Conservation (phyloP, 2,329 filamentous ascomycete genomes). For the Hymenotorrendiella dingleyae region DNA sequence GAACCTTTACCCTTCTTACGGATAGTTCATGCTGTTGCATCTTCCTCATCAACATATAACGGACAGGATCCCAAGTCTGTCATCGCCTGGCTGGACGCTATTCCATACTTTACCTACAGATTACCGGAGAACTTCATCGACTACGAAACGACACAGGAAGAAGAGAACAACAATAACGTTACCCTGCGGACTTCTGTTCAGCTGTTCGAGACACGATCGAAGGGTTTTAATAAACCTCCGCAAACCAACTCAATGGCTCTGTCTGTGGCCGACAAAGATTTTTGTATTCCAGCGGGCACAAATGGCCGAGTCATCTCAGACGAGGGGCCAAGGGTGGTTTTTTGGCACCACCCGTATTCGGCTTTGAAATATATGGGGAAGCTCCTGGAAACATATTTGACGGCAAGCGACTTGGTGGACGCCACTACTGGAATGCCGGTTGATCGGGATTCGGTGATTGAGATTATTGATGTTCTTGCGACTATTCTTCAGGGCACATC, state of each 20-base stretch:
- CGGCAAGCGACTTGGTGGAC: constrained; percentile 43
- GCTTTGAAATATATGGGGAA: constrained; percentile 74
- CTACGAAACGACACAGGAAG: constrained; percentile 75
- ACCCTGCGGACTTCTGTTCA: constrained; percentile 58
- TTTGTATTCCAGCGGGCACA: constrained; percentile 61
- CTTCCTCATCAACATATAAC: constrained; percentile 33
- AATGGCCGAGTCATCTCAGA: constrained; percentile 71
- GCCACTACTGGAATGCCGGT: constrained; percentile 40
- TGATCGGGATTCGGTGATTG: constrained; percentile 57
- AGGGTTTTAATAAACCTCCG: constrained; percentile 5
- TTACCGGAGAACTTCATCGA: constrained; percentile 66
- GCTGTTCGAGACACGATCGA: constrained; percentile 48
- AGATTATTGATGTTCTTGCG: constrained; percentile 69
- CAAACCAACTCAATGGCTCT: constrained; percentile 16
- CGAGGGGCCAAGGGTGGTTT: constrained; percentile 65
- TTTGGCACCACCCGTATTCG: constrained; percentile 72
- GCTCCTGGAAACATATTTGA: constrained; percentile 61
- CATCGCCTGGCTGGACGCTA: constrained; percentile 58
- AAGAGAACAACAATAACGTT: constrained; percentile 78
- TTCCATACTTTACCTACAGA: constrained; percentile 70
- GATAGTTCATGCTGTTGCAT: constrained; percentile 62
- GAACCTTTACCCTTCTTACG: constrained; percentile 75
- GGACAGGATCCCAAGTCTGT: constrained; percentile 41
- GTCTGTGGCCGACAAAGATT: constrained; percentile 36
- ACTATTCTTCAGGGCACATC: constrained; percentile 52